Base-by-base conservation (phyloP, 2,329 filamentous ascomycete species). In the Hypoxylon sp. region DNA sequence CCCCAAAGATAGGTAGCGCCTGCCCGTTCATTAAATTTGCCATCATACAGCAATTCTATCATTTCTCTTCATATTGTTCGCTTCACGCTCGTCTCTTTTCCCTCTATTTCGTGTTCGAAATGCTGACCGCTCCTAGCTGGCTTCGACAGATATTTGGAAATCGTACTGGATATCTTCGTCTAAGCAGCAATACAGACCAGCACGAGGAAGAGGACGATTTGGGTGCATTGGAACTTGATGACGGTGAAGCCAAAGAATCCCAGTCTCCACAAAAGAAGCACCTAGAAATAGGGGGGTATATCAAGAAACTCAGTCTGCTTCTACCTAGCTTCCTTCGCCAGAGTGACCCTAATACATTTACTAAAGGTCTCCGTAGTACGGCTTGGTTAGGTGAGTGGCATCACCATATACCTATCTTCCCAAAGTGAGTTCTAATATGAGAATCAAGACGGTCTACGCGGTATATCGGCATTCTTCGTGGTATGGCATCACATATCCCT, bases 391-490 rank as follows among this genome's bases (percentile, higher is more conserved):
- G 73, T 75, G n/a, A 65, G 67, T 29, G 24, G 39, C 3, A 35
- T 11, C 24, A 11, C 10, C 8, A 44, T 22, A 22, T 0, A 29
- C 17, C 14, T 11, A 3, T 19, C 14, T 22, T 22, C 17, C 8
- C 14, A 29, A 8, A 10, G 6, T 5, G 10, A 31, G 13, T 11
- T 39, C 31, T 22, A 29, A 61, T 71, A 19, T 70, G 14, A 39
- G 11, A 47, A 13, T 9, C 14, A 31, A 76, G 86, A 88, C 70
- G 86, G 86, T 5, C 78, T 88, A 17, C 79, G 87, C 72, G 87
- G 87, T 5, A 83, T 87, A 58, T 85, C 86, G 3, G 85, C 86
- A 2, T 80, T 88, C 35, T 76, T 88, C 37, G 86, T 89, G 5
- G 88, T 87, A 67, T 80, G 82, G 63, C 83, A 85, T 55, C 84